phyloP scores from a whole-genome alignment of 257 asterid species.

The Gentiana macrophylla region DNA sequence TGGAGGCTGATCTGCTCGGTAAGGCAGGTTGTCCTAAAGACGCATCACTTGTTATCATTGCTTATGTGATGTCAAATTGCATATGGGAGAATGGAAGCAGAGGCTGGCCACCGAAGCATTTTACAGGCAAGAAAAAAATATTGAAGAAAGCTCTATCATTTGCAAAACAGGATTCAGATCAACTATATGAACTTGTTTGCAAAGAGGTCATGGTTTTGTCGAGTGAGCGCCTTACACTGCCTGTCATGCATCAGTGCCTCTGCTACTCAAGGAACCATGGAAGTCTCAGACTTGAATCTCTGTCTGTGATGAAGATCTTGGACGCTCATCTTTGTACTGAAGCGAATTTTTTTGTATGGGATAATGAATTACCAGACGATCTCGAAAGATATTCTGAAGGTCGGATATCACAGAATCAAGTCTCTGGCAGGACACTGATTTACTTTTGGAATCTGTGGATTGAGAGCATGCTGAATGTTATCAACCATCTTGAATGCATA shows the following conservation, averaged over 20 bases:
- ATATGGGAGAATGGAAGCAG: slow-evolving; percentile 30
- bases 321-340: slow-evolving; percentile 30
- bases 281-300: slow-evolving; percentile 20
- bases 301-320: slow-evolving; percentile 28
- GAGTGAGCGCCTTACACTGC: slow-evolving; percentile 17
- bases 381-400: slow-evolving; percentile 13
- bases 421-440: slow-evolving; percentile 30
- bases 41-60: slow-evolving; percentile 26
- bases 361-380: slow-evolving; percentile 14
- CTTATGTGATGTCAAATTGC: slow-evolving; percentile 24
- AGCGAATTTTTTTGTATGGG: slow-evolving; percentile 24
- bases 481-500: slow-evolving; percentile 26
- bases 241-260: slow-evolving; percentile 20
- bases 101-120: slow-evolving; percentile 51
- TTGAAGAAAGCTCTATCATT: slow-evolving; percentile 20
- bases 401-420: slow-evolving; percentile 17
- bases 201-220: slow-evolving; percentile 24
- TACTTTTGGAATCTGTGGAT: slow-evolving; percentile 40
- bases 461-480: slow-evolving; percentile 11
- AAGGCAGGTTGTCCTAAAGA: slow-evolving; percentile 19
- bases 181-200: slow-evolving; percentile 20
- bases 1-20: slow-evolving; percentile 30
- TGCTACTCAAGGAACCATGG: slow-evolving; percentile 11
- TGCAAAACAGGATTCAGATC: slow-evolving; percentile 23
- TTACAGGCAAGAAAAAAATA: slow-evolving; percentile 26